Evolutionary conservation across 441 rosid species (phyloP).

Genomic region (Gossypium trilobum): DNA sequence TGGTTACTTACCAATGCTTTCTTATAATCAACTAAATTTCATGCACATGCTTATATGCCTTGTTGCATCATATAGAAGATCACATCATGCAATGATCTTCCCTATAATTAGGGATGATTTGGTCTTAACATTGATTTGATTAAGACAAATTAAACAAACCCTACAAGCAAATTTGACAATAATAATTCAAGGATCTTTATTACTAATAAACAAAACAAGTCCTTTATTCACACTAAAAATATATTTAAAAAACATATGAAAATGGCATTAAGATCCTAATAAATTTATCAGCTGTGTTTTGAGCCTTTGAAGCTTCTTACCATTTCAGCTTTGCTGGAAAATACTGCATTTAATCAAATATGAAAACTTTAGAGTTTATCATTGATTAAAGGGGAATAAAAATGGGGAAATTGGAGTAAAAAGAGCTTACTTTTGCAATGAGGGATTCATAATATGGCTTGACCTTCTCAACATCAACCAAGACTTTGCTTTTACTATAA

Average conservation of each 20-base stretch:
- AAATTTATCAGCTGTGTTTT: background rate
- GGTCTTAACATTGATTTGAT: background rate
- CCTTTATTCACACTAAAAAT: background rate
- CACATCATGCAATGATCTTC: background rate
- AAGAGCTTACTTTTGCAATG: conserved; percentile 39
- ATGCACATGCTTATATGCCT: background rate
- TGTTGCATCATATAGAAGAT: background rate
- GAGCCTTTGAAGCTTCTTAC: conserved; percentile 32
- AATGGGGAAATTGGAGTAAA: background rate
- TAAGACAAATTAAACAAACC: background rate
- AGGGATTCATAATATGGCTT: conserved; percentile 75
- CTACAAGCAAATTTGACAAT: background rate
- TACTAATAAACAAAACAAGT: background rate
- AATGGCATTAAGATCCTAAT: too few species aligned
- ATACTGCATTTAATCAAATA: conserved; percentile 32
- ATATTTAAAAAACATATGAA: too few species aligned
- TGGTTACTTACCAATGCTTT: background rate
- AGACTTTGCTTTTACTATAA: conserved; percentile 74
- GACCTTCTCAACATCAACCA: conserved; percentile 56
- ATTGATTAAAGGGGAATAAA: too few species aligned
- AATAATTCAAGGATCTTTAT: background rate
- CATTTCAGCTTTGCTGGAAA: conserved; percentile 61
- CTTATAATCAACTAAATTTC: background rate
- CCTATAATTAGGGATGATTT: background rate
- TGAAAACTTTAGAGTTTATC: too few species aligned